These are phyloP conservation scores for Nicotiana tabacum DNA, from an alignment of 257 asterid species.

Conservation along the genomic window DNA sequence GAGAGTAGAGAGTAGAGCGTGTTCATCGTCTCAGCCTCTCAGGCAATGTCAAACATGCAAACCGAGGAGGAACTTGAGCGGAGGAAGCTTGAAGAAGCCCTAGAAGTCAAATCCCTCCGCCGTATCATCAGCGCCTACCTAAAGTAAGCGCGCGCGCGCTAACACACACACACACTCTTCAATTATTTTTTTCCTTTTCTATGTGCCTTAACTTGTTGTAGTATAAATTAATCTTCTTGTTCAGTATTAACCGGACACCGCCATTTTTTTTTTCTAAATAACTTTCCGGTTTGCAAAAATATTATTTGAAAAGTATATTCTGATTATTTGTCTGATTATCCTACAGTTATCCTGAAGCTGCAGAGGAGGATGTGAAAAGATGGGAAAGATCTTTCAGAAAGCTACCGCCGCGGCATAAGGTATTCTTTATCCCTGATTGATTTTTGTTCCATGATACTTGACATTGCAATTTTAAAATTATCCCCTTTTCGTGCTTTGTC, in stretches of 20 bases:
- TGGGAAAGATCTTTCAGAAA: constrained; percentile 66
- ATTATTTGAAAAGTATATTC: not conserved
- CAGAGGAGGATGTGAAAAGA: constrained; percentile 85
- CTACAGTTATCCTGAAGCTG: constrained; percentile 87
- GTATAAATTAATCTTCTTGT: not conserved
- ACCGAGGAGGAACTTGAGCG: constrained; percentile 65
- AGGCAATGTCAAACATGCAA: constrained; percentile 1
- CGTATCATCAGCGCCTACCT: constrained; percentile 97
- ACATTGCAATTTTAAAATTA: not conserved
- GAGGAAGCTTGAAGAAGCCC: constrained; percentile 73
- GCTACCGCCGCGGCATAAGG: constrained; percentile 81
- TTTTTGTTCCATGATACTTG: not conserved
- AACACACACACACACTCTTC: not conserved
- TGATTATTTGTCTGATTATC: constrained; percentile 16
- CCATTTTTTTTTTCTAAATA: too few relatives aligned
- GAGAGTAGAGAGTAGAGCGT: not conserved
- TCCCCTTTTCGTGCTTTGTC: not conserved
- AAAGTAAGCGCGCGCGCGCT: constrained; percentile 38
- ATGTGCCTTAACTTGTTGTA: not conserved
- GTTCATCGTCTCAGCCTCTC: not conserved
- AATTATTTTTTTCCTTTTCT: not conserved
- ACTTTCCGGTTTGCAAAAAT: not conserved
- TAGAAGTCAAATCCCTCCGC: constrained; percentile 85
- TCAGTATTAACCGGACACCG: not conserved
- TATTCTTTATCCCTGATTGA: constrained; percentile 14